Evolutionary conservation across 495 filamentous ascomycete species (phyloP).

Genomic region (Talaromyces thailandensis): DNA sequence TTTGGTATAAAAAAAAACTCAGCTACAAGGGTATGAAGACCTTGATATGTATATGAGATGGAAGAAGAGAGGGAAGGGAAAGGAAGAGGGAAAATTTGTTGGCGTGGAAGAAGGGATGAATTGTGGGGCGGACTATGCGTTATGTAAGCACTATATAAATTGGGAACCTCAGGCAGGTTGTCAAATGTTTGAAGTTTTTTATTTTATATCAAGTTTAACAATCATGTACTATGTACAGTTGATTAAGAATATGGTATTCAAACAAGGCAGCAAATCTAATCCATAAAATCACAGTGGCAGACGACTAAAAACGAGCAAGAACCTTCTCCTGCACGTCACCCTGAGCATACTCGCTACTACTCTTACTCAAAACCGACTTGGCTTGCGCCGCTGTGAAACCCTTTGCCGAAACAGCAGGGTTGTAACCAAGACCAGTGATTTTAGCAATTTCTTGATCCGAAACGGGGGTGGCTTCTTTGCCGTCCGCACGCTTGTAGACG

Average conservation of each 20-base stretch:
- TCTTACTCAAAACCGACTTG: slow-evolving; percentile 59
- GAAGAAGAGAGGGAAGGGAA: slow-evolving; percentile 13
- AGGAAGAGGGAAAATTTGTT: slow-evolving; percentile 14
- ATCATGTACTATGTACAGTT: too few species aligned
- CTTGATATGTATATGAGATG: slow-evolving; percentile 20
- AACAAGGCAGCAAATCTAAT: background rate
- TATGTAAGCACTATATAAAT: background rate
- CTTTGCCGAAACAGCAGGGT: slow-evolving; percentile 83
- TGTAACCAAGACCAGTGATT: slow-evolving; percentile 70
- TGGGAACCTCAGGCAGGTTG: background rate
- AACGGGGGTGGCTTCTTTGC: slow-evolving; percentile 47
- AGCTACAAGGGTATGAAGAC: slow-evolving; percentile 38
- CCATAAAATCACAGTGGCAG: background rate
- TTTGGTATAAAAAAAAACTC: background rate
- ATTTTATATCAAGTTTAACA: too few species aligned
- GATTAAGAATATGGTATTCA: too few species aligned
- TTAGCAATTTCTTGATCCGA: slow-evolving; percentile 49
- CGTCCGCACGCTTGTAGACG: slow-evolving; percentile 84
- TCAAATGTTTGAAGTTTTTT: too few species aligned
- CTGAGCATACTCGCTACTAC: slow-evolving; percentile 63
- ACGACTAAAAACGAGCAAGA: slow-evolving; percentile 44
- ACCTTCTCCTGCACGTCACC: slow-evolving; percentile 66
- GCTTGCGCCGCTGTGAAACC: slow-evolving; percentile 75
- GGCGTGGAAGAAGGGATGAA: background rate
- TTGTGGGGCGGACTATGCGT: background rate